Conservation (phyloP, 805 yeast genomes). For the Candida tibetensis region DNA sequence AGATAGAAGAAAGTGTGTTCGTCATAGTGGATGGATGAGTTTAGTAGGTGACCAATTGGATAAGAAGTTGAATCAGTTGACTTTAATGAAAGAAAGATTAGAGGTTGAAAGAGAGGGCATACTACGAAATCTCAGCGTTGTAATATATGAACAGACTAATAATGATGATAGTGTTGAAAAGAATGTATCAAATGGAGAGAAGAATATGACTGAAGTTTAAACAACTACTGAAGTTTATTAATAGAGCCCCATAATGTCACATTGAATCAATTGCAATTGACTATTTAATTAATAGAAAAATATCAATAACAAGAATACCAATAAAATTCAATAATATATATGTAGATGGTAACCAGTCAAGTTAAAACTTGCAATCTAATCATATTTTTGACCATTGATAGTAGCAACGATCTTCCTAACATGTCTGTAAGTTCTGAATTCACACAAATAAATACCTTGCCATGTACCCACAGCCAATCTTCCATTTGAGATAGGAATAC, state of each 20-base stretch:
- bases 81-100: slow-evolving; percentile 27
- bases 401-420: slow-evolving; percentile 70
- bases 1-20: slow-evolving; percentile 55
- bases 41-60: slow-evolving; percentile 32
- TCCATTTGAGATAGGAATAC: slow-evolving; percentile 71
- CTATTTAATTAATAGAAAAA: no score
- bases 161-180: slow-evolving; percentile 1
- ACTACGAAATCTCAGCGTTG: slow-evolving; percentile 37
- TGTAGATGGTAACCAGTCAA: no score
- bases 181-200: no score
- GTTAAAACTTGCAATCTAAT: not conserved
- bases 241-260: no score
- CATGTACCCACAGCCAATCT: slow-evolving; percentile 72
- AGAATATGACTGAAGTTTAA: no score
- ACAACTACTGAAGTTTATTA: no score
- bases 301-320: no score
- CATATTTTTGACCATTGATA: slow-evolving; percentile 53
- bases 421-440: slow-evolving; percentile 65
- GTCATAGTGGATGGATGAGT: slow-evolving; percentile 53
- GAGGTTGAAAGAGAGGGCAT: slow-evolving; percentile 26
- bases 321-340: no score
- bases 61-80: slow-evolving; percentile 32
- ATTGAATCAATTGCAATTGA: no score
- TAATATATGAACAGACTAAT: slow-evolving; percentile 21
- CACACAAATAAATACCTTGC: slow-evolving; percentile 81